A percentile compares a stretch with the other conserved stretches of the same genome.
These are phyloP conservation scores for Tilletia setariae DNA, from an alignment of 1,284 basidiomycete genomes.

Conservation along the genomic window DNA sequence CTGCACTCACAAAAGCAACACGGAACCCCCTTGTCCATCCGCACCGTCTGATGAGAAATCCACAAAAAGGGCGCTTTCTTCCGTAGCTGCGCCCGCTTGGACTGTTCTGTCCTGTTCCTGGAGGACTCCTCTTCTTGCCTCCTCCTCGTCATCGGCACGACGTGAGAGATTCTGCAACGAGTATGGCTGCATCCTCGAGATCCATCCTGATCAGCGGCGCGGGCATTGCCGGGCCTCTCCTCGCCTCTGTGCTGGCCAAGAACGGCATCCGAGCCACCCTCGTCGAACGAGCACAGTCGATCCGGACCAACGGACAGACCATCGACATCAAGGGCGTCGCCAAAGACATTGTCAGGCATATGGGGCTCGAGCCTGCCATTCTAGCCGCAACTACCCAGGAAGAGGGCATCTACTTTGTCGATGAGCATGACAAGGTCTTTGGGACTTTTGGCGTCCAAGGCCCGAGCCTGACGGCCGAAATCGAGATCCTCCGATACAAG, in stretches of 20 bases:
- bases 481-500: conserved; percentile 37
- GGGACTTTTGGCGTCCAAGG: conserved; percentile 33
- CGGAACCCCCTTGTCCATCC: no score
- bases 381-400: conserved; percentile 44
- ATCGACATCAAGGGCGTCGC: conserved; percentile 50
- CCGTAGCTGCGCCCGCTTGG: no score
- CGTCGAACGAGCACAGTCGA: conserved; percentile 47
- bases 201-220: conserved; percentile 54
- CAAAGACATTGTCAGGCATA: conserved; percentile 43
- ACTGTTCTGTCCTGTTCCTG: no score
- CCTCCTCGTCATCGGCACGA: no score
- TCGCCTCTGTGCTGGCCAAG: conserved; percentile 48
- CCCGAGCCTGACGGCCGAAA: conserved; percentile 25
- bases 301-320: conserved; percentile 52
- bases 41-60: no score
- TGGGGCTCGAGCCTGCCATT: conserved; percentile 44
- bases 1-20: no score
- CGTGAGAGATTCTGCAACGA: no score
- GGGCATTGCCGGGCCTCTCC: conserved; percentile 53
- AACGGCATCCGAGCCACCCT: conserved; percentile 48
- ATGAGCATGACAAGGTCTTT: conserved; percentile 27
- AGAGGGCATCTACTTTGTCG: conserved; percentile 44
- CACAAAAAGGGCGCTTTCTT: no score
- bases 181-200: background rate
- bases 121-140: no score